Percentiles rank a stretch among this genome's conserved stretches.
Evolutionary conservation across 371 early-diverging fungal genomes (phyloP).

Genomic region (Mortierella sp.): DNA sequence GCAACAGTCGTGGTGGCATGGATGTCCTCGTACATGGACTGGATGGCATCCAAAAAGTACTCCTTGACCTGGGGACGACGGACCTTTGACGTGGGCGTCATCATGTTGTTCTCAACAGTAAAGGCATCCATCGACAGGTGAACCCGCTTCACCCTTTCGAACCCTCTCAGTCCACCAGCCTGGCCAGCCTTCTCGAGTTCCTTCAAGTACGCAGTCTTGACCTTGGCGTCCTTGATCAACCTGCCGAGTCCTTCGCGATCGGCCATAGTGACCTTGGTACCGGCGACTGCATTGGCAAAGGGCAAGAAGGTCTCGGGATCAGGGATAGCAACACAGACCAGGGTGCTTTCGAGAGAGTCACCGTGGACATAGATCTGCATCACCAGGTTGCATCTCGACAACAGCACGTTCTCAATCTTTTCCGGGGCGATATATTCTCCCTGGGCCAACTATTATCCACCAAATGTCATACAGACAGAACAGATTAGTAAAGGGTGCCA

Average conservation of each 20-base stretch:
- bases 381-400: conserved; percentile 46
- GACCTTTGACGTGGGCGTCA: conserved; percentile 80
- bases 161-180: conserved; percentile 48
- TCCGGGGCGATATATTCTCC: conserved; percentile 99
- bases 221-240: conserved; percentile 67
- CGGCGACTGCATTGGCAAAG: conserved; percentile 55
- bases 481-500: not conserved
- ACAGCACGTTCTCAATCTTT: conserved; percentile 71
- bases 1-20: conserved; percentile 13
- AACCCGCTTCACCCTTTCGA: conserved; percentile 66
- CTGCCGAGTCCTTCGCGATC: conserved; percentile 50
- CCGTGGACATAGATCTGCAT: conserved; percentile 86
- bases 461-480: not conserved
- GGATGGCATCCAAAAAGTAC: conserved; percentile 69
- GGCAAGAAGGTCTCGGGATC: conserved; percentile 68
- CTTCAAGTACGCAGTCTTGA: conserved; percentile 43
- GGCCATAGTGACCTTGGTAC: conserved; percentile 31
- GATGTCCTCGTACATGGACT: conserved; percentile 62
- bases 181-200: conserved; percentile 34
- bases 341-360: conserved; percentile 81
- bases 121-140: conserved; percentile 63
- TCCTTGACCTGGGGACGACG: conserved; percentile 76
- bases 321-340: conserved; percentile 90
- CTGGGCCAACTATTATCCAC: conserved; percentile 62
- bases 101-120: conserved; percentile 64